These are phyloP conservation scores for Spizellomyces sp. DNA, from an alignment of 192 early-diverging fungal species.

Conservation along the genomic window DNA sequence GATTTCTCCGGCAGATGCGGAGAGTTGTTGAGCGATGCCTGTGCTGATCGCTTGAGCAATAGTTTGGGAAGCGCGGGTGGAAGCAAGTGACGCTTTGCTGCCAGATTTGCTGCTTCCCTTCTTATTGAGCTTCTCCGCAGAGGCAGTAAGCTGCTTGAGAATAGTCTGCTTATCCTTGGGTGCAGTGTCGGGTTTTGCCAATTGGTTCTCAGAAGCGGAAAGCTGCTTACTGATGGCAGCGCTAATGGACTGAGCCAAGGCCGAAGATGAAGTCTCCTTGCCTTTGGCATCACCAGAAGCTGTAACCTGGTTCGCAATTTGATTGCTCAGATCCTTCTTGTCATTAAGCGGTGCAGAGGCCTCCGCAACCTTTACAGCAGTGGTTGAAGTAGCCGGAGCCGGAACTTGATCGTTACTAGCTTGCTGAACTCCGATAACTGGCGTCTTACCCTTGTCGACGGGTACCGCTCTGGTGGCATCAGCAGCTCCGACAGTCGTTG, in stretches of 20 bases:
- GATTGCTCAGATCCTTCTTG: constrained; percentile 8
- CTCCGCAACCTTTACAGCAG: constrained; percentile 11
- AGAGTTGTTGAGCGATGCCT: too few species aligned
- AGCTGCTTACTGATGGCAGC: constrained; percentile 8
- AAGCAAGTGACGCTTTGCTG: constrained; percentile 7
- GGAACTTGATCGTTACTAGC: not conserved
- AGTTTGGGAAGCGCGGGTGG: not conserved
- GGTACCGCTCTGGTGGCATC: not conserved
- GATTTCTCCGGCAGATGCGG: not conserved
- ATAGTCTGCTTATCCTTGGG: constrained; percentile 6
- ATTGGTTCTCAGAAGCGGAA: constrained; percentile 9
- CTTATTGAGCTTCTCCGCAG: constrained; percentile 2
- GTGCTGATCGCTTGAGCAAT: too few species aligned
- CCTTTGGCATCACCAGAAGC: not conserved
- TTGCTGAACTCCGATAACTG: not conserved
- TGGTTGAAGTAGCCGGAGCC: not conserved
- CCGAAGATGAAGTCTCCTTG: not conserved
- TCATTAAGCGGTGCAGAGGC: constrained; percentile 7
- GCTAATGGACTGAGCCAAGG: constrained; percentile 16
- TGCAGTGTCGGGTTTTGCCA: constrained; percentile 2
- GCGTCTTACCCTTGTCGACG: not conserved
- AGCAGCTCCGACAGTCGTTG: not conserved
- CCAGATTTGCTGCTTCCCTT: too few species aligned
- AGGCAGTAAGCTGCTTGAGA: not conserved
- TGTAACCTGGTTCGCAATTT: constrained; percentile 20